phyloP scores from a whole-genome alignment of 495 filamentous ascomycete genomes.

The Jackrogersella minutella region DNA sequence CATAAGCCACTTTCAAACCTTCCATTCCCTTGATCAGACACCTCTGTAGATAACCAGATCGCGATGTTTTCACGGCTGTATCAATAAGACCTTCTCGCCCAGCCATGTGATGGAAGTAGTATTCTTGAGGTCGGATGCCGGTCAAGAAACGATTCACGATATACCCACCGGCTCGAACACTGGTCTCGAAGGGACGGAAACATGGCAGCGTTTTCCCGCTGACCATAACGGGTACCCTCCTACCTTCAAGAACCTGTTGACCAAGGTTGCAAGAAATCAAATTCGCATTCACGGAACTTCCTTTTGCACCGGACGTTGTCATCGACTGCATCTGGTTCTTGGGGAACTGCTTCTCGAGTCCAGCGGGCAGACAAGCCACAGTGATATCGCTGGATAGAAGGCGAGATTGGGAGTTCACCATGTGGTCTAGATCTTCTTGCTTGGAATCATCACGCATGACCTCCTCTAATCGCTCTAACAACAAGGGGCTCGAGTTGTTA shows the following conservation, averaged over 20 bases:
- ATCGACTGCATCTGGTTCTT: constrained; percentile 99
- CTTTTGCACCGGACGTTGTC: constrained; percentile 97
- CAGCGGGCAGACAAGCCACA: constrained; percentile 75
- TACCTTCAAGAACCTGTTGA: constrained; percentile 95
- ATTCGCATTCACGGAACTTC: constrained; percentile 90
- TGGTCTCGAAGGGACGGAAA: constrained; percentile 90
- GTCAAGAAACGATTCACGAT: constrained; percentile 97
- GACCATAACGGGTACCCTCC: constrained; percentile 95
- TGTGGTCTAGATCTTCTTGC: constrained; percentile 83
- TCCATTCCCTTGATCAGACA: constrained; percentile 99
- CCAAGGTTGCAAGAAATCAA: constrained; percentile 97
- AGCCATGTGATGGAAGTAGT: constrained; percentile 99
- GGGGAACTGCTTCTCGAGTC: constrained; percentile 90
- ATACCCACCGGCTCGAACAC: constrained; percentile 91
- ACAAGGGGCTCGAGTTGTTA: constrained; percentile 69
- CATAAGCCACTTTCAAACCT: constrained; percentile 88
- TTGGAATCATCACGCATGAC: constrained; percentile 91
- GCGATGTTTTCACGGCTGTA: constrained; percentile 97
- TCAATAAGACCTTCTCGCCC: constrained; percentile 98
- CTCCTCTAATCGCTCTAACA: constrained; percentile 81
- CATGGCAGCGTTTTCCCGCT: constrained; percentile 96
- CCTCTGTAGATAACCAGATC: constrained; percentile 95
- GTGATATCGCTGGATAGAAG: constrained; percentile 83
- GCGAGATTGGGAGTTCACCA: constrained; percentile 76
- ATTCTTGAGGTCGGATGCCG: constrained; percentile 95